Conservation (phyloP, 768 basidiomycete species). For the Naganishia randhawae region DNA sequence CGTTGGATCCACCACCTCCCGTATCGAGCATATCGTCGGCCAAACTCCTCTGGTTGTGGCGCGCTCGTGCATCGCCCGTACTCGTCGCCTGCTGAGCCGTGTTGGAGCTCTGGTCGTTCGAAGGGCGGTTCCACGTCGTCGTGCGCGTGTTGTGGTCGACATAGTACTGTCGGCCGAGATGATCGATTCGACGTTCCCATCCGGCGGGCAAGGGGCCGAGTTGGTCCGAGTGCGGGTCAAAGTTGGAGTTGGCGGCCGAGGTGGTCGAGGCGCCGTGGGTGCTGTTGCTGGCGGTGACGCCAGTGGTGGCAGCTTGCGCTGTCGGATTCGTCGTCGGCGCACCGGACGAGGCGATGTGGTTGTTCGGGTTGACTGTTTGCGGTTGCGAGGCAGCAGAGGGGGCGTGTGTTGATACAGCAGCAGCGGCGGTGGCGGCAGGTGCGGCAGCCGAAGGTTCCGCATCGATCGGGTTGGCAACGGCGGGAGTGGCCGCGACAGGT, state of each 20-base stretch:
- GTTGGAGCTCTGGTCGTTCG: slow-evolving; percentile 72
- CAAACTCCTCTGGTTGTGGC: slow-evolving; percentile 51
- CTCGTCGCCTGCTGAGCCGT: slow-evolving; percentile 51
- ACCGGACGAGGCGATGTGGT: slow-evolving; percentile 21
- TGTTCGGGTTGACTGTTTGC: slow-evolving; percentile 48
- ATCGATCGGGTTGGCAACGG: slow-evolving; percentile 27
- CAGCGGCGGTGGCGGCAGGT: slow-evolving; percentile 31
- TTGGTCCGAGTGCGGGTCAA: slow-evolving; percentile 93
- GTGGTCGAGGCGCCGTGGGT: slow-evolving; percentile 29
- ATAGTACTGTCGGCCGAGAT: slow-evolving; percentile 91
- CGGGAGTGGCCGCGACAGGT: slow-evolving; percentile 33
- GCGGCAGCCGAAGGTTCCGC: slow-evolving; percentile 2
- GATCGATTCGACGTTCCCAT: slow-evolving; percentile 97
- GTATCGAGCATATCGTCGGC: slow-evolving; percentile 52
- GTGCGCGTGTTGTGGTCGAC: slow-evolving; percentile 97
- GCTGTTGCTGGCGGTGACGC: slow-evolving; percentile 36
- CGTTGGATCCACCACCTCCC: slow-evolving; percentile 52
- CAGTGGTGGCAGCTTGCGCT: slow-evolving; percentile 44
- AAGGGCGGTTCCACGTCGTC: slow-evolving; percentile 96
- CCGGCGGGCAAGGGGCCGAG: slow-evolving; percentile 82
- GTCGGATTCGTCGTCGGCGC: slow-evolving; percentile 46
- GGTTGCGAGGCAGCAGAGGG: slow-evolving; percentile 39
- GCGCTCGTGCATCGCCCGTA: slow-evolving; percentile 48
- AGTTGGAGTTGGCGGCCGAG: slow-evolving; percentile 63
- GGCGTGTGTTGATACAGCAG: too few species aligned